phyloP scores from a whole-genome alignment of 805 yeast genomes.

The Kuraishia floccosa region DNA sequence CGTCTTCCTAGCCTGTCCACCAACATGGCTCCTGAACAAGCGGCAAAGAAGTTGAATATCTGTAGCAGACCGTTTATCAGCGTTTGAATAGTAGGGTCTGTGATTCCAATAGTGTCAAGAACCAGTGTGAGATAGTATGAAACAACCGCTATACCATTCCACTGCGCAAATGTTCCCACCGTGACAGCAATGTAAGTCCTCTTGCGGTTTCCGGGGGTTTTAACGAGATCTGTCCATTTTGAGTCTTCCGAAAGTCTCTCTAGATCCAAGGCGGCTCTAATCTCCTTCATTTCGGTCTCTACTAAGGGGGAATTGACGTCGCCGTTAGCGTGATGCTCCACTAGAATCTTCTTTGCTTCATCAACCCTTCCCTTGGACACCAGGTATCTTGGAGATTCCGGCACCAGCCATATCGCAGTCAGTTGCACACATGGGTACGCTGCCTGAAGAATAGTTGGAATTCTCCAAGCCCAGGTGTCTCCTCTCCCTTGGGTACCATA shows the following conservation, averaged over 20 bases:
- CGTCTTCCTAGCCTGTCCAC: slow-evolving; percentile 23
- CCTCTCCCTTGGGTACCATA: slow-evolving; percentile 24
- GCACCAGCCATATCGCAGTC: slow-evolving; percentile 20
- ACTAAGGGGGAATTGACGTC: slow-evolving; percentile 18
- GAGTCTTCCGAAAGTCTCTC: slow-evolving; percentile 19
- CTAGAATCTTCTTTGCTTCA: slow-evolving; percentile 22
- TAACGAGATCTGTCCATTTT: slow-evolving; percentile 24
- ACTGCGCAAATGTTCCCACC: slow-evolving; percentile 22
- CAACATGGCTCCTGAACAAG: slow-evolving; percentile 17
- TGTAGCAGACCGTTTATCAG: slow-evolving; percentile 39
- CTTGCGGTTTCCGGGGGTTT: slow-evolving; percentile 22
- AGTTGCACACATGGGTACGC: slow-evolving; percentile 31
- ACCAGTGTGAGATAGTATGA: slow-evolving; percentile 34
- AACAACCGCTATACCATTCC: slow-evolving; percentile 35
- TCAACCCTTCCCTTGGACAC: slow-evolving; percentile 22
- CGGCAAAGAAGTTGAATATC: slow-evolving; percentile 29
- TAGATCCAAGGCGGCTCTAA: slow-evolving; percentile 22
- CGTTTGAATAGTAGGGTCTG: slow-evolving; percentile 30
- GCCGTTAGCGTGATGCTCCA: slow-evolving; percentile 24
- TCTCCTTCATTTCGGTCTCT: slow-evolving; percentile 23
- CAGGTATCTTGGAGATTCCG: slow-evolving; percentile 34
- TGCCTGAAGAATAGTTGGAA: slow-evolving; percentile 42
- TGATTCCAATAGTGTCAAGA: slow-evolving; percentile 40
- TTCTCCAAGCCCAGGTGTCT: slow-evolving; percentile 37
- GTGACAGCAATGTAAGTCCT: slow-evolving; percentile 20